Evolutionary conservation across 1,284 basidiomycete species (phyloP), one percentile per base, ranked within the genome.

Genomic region (Melampsora abietis-canadensis): DNA sequence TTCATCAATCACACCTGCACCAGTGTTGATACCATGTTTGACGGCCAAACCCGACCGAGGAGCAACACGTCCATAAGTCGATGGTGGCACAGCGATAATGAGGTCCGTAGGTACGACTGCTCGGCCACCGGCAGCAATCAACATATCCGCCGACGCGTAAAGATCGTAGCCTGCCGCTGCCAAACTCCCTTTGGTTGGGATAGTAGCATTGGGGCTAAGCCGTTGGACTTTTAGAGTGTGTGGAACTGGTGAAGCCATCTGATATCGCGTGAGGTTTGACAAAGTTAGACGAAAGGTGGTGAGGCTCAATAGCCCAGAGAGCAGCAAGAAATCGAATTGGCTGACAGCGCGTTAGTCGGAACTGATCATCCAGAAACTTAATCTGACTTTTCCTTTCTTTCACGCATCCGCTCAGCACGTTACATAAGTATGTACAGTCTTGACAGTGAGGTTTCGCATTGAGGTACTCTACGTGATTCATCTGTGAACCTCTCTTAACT

Each of bases 1-100:
- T 14, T 92, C 90, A 78, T 98, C 96, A 75, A 98, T 88, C 21
- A 98, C 95, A 46, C 95, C 95, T 5, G 95, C 96, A 0, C 95
- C 95, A 0, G 92, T 94, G 81, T 96, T 91, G 77, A 98, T 97
- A 86, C 93, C 92, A 83, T 92, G 94, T 82, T 98, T 98, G 31
- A 90, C 90, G 4, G 95, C 94, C 94, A 78, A 15, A 5, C 95
- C 95, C 79, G 90, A 92, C 17, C 95, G 87, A 6, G 95, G 94
- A 1, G 95, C 95, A 76, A 98, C 90, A 65, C 96, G 91, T 75
- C 94, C 95, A 81, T 98, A 98, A 6, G 92, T 94, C 0, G 93
- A 94, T 44, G 85, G 84, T 0, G 96, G 96, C 0, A 98, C 91
- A 15, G 94, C 94, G 76, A 98, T 88, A 14, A 91, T 92, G 73